Conservation (phyloP, 805 yeast genomes). For the Metschnikowia noctiluminum region DNA sequence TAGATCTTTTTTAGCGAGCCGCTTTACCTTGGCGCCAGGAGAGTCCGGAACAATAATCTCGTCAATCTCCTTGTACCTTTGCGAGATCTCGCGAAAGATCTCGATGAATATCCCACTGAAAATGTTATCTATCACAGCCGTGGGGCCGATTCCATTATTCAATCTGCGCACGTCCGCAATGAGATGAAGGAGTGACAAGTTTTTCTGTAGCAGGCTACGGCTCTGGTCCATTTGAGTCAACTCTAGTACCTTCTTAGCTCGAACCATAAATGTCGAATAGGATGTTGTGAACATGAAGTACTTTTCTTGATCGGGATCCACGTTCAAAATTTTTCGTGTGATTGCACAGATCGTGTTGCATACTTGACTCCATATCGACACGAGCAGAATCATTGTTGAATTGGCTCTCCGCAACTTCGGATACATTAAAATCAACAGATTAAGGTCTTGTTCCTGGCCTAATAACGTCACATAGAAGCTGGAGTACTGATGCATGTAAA, state of each 20-base stretch:
- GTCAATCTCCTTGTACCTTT: neutral
- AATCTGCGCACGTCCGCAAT: conserved; percentile 60
- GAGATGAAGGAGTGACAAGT: conserved; percentile 46
- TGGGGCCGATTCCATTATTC: conserved; percentile 80
- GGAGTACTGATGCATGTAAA: conserved; percentile 68
- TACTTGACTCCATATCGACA: conserved; percentile 63
- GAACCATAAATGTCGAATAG: conserved; percentile 3
- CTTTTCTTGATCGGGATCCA: conserved; percentile 50
- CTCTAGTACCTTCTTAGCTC: conserved; percentile 30
- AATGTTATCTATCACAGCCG: conserved; percentile 71
- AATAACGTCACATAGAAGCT: conserved; percentile 58
- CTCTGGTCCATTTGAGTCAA: conserved; percentile 26
- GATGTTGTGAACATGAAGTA: conserved; percentile 28
- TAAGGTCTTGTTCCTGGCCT: conserved; percentile 51
- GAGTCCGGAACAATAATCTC: conserved; percentile 18
- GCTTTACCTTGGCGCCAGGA: conserved; percentile 32
- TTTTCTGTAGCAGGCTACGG: conserved; percentile 30
- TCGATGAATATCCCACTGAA: conserved; percentile 58
- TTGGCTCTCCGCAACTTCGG: conserved; percentile 77
- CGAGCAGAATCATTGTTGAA: conserved; percentile 67
- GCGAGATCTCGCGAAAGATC: conserved; percentile 29
- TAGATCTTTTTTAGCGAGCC: conserved; percentile 40
- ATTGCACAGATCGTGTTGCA: conserved; percentile 52
- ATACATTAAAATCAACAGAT: conserved; percentile 55
- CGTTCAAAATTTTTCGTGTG: conserved; percentile 41